Base-by-base conservation (phyloP, 2,329 filamentous ascomycete genomes). In the Scopulariopsis brevicaulis region DNA sequence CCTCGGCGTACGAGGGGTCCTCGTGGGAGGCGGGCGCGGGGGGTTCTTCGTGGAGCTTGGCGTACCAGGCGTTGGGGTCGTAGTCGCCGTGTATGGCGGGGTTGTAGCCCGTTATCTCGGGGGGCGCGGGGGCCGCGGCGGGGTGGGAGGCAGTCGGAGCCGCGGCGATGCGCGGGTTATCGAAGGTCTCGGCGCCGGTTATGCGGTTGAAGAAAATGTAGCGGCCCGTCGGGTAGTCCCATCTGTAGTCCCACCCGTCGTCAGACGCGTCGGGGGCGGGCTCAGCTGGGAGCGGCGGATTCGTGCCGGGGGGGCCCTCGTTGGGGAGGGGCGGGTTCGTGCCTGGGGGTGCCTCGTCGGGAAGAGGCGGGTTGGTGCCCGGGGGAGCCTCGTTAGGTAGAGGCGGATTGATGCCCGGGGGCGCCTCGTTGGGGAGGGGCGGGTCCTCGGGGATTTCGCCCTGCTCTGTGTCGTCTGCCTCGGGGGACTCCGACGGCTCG, bases 61-160 rank as follows among this genome's bases (percentile, higher is more conserved):
- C 93, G 69, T 99, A 99, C 75, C 91, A 89, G n/a, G 94, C 93
- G 60, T 86, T 94, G 4, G 92, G 91, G 66, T 99, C 94, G 75
- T 96, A 99, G 74, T 92, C 88, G 64, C 94, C 94, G 70, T 99
- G 94, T 53, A 99, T 93, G 25, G 90, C 89, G 1, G 94, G 94
- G 68, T 97, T 96, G 74, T 99, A 99, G 61, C 93, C 91, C 28
- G 28, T 43, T 25, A 56, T 43, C 5, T 40, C 53, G 24, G 65
- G 66, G 37, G 63, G 71, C 64, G 64, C 70, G 51, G 60, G 70
- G 60, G 61, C 69, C 2, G 66, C 61, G 40, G 66, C 62, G 48
- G 66, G 60, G 18, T 64, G 62, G 63, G 69, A 60, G 25, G 67
- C 60, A n/a, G 66, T 58, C 56, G 72, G 63, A 32, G 69, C 65